Base-by-base conservation (phyloP, 371 early-diverging fungal species). In the Mucor piriformis region DNA sequence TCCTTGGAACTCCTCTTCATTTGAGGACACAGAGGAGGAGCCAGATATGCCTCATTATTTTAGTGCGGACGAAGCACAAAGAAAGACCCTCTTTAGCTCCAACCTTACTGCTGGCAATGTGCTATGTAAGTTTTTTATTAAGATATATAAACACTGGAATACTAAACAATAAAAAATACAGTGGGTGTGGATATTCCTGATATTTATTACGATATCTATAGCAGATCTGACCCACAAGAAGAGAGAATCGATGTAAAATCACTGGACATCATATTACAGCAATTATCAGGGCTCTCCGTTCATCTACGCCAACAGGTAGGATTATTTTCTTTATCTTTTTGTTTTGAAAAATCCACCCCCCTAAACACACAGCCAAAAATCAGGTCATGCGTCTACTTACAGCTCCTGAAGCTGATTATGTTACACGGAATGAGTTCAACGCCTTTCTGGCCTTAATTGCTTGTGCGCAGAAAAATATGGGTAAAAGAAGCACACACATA, bases 391-490 rank as follows among this genome's bases (percentile, higher is more conserved):
- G 29, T 48, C 23, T 58, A 34, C 23, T 64, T 32, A 76, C 78
- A 5, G 70, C 81, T 33, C 73, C 79, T 8, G 83, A 77, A 34
- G 66, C 76, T 2, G 73, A 77, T 29, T 74, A 81, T 76, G 74
- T 87, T 49, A 84, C 83, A 27, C 83, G 79, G 25, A 74, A 81
- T 40, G 91, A 88, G 69, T 89, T 90, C 64, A 85, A 89, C 55
- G 73, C 86, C 42, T 86, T 86, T 3, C 63, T 91, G 42, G 90
- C 90, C 1, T 72, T 91, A 37, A 70, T 86, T 3, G 89, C 86
- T 20, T 77, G 90, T 59, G 90, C 89, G 5, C 93, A 92, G 66
- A 88, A 90, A 64, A 85, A 87, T 69, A 88, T 91, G 84, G 82
- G 87, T 72, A 83, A 73, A 35, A 42, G 56, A 12, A 18, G 8